Evolutionary conservation across 176 grass and related monocot species (phyloP), one percentile per base, ranked within the genome.

Genomic region (Thinopyrum elongatum): DNA sequence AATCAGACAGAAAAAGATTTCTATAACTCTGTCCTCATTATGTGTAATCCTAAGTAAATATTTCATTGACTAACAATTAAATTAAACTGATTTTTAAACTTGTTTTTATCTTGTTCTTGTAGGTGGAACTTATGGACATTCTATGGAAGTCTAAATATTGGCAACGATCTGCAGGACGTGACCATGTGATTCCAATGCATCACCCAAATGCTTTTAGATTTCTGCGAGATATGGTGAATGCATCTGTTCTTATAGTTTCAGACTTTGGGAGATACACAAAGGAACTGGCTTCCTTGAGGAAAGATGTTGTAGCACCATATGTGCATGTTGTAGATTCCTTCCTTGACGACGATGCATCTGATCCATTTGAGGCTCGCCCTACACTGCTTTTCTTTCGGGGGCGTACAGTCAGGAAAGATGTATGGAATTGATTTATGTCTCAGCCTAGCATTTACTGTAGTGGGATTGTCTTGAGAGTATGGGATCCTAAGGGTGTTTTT

Each of bases 151-250:
- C 97, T 60, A 90, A 92, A 84, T 94, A 92, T 78, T 99, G 94
- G 92, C 88, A 96, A 84, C 73, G 70, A 44, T 99, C 94, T 38
- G 84, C 60, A 1, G 97, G 97, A 9, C 84, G 85, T 84, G 97
- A 96, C 73, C 97, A 94, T 22, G 90, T 96, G 76, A 92, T 98
- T 76, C 97, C 97, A 6, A 93, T 98, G 90, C 97, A 98, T 89
- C 97, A 98, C 75, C 94, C 97, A 5, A 98, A 98, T 82, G 94
- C 94, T 84, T 99, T 99, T 82, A 96, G 97, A 91, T 99, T 99
- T 80, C 46, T 89, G 74, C 60, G 92, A 49, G 82, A 91, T 82
- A 92, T 93, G 84, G 89, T 93, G 81, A 99, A 99, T 87, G 90
- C 92, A 57, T 99, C 97, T 21, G 89, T 99, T 90, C 90, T 99